Evolutionary conservation across 169 alveolate species (phyloP), one percentile per base, ranked within the genome.

Genomic region (Eimeria nieschulzi): DNA sequence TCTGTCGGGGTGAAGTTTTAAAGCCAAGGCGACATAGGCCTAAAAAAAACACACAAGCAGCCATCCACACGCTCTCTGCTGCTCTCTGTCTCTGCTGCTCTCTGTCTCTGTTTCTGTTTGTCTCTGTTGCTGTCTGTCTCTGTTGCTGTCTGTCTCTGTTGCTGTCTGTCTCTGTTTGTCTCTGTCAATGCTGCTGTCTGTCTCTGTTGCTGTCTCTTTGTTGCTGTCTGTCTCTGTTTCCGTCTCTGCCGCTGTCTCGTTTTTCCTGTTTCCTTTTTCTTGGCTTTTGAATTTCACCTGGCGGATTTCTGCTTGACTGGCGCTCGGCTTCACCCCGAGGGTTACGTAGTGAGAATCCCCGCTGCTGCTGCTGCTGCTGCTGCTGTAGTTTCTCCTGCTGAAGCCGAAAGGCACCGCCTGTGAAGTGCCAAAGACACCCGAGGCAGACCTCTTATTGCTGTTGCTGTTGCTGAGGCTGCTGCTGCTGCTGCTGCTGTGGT

Each of bases 291-390:
- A 15, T 59, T n/a, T 66, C 9, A 26, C 76, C 76, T 66, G 76
- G 17, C 76, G 76, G 23, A 66, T 66, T 23, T 66, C 76, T 26
- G 76, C 76, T 12, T 66, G 76, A n/a, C 46, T 66, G 17, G 76
- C 76, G 12, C 15, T 66, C 23, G 76, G 76, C 39, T 66, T 66
- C 26, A 66, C 76, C 39, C 76, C 76, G 8, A 66, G 46, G 12
- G 76, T 66, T 66, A 5, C 76, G 39, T 66, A 66, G 76, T 66
- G 76, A 17, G 76, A 66, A n/a, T 39, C 76, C 17, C 0, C 76
- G 15, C 25, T 26, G 61, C 17, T 39, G 82, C 82, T 71, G 80
- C 80, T 71, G 59, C 80, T 71, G 80, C 80, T 72, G 55, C 82
- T 72, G 82, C 61, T 26, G 82, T 10, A 33, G 59, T n/a, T 26